A percentile compares a stretch with the other conserved stretches of the same genome.
Evolutionary conservation across 108 stramenopile species (phyloP).

Genomic region (Chaetoceros tenuissimus): DNA sequence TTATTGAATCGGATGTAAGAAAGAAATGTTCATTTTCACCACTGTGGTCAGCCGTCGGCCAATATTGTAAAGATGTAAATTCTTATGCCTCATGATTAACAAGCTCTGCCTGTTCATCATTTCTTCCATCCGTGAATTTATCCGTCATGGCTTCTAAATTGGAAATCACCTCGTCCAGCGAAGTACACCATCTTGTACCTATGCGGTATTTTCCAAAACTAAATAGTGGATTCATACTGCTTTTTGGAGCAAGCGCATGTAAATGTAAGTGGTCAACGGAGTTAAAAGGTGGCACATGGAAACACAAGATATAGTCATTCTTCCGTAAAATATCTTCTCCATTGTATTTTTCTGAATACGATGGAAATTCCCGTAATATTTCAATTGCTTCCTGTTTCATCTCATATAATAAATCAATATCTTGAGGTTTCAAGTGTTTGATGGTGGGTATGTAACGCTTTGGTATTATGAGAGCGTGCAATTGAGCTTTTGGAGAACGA

Average conservation of each 20-base stretch:
- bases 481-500: constrained; percentile 32
- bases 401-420: constrained; percentile 34
- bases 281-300: constrained; percentile 66
- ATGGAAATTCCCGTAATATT: constrained; percentile 25
- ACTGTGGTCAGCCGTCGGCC: too few relatives aligned
- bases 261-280: constrained; percentile 67
- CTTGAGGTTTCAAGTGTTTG: constrained; percentile 12
- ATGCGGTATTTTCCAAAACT: constrained; percentile 38
- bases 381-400: constrained; percentile 39
- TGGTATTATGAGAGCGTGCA: constrained; percentile 63
- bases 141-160: too few relatives aligned
- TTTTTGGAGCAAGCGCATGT: constrained; percentile 66
- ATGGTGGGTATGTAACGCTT: constrained; percentile 35
- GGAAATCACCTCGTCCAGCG: too few relatives aligned
- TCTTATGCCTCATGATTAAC: too few relatives aligned
- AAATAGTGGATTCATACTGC: constrained; percentile 31
- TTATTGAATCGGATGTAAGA: too few relatives aligned
- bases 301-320: constrained; percentile 52
- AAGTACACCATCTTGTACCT: constrained; percentile 45
- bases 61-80: too few relatives aligned
- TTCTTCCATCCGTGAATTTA: too few relatives aligned
- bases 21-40: too few relatives aligned
- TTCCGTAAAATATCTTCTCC: constrained; percentile 19
- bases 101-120: too few relatives aligned
- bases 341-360: too few relatives aligned